Evolutionary conservation across 164 flowering plant genomes (phyloP).

Genomic region (Nymphaea colorata): DNA sequence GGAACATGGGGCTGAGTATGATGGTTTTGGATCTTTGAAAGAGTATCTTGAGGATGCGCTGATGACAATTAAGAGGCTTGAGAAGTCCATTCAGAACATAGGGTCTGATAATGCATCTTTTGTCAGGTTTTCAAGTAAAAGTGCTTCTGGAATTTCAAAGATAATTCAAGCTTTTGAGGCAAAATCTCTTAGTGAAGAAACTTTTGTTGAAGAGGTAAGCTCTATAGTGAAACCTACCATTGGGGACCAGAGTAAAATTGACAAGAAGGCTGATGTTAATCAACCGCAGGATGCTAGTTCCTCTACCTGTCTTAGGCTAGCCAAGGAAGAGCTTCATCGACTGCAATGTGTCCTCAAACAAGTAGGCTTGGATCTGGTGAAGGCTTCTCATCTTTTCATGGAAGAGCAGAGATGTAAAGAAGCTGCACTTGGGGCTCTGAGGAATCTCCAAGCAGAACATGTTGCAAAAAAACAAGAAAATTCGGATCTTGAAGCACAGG

Average conservation of each 20-base stretch:
- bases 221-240: conserved; percentile 19
- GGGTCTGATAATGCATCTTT: conserved; percentile 35
- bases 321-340: conserved; percentile 25
- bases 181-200: conserved; percentile 48
- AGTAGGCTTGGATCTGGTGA: conserved; percentile 28
- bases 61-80: conserved; percentile 43
- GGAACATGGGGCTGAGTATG: conserved; percentile 26
- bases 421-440: conserved; percentile 17
- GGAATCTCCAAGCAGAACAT: conserved; percentile 37
- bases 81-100: conserved; percentile 46
- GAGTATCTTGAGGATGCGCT: conserved; percentile 44
- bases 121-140: conserved; percentile 29
- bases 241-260: conserved; percentile 18
- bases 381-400: conserved; percentile 24
- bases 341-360: conserved; percentile 38
- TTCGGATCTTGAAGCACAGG: conserved; percentile 21
- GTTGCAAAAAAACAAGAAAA: conserved; percentile 39
- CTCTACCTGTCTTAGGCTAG: conserved; percentile 1
- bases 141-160: conserved; percentile 51
- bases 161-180: conserved; percentile 85
- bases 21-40: conserved; percentile 23
- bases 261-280: neutral
- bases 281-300: neutral
- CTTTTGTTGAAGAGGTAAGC: conserved; percentile 21
- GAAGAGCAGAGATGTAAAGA: conserved; percentile 22